Evolutionary conservation across 2,329 filamentous ascomycete species (phyloP).

Genomic region (Stagonosporopsis chrysanthemi): DNA sequence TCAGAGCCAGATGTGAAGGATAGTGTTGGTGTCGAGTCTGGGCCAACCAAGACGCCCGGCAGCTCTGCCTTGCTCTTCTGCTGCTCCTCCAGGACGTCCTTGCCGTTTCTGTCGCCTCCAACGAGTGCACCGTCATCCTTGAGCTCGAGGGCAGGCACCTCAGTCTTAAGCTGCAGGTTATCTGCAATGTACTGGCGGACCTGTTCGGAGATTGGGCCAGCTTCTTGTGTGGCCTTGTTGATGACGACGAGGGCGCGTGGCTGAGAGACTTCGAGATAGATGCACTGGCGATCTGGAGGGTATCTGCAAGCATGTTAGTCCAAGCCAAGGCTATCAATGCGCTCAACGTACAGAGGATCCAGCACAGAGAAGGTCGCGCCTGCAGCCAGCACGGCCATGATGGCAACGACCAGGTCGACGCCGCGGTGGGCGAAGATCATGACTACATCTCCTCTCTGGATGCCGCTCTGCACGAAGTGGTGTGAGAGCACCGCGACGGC

Average conservation of each 20-base stretch:
- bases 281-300: constrained; percentile 79
- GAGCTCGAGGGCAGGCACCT: constrained; percentile 77
- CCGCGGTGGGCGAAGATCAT: constrained; percentile 89
- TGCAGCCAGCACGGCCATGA: constrained; percentile 75
- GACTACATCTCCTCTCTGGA: constrained; percentile 83
- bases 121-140: constrained; percentile 72
- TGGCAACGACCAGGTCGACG: constrained; percentile 77
- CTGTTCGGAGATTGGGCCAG: constrained; percentile 66
- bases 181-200: constrained; percentile 74
- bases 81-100: constrained; percentile 70
- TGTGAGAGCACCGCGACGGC: constrained; percentile 82
- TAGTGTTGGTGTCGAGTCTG: constrained; percentile 81
- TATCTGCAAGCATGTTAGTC: constrained; percentile 61
- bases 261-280: constrained; percentile 81
- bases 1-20: constrained; percentile 71
- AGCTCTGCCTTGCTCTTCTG: constrained; percentile 61
- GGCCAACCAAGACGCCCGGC: constrained; percentile 80
- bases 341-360: constrained; percentile 71
- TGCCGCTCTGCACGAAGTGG: constrained; percentile 76
- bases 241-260: constrained; percentile 78
- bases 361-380: constrained; percentile 70
- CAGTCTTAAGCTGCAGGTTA: constrained; percentile 74
- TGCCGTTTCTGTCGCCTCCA: constrained; percentile 72
- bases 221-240: constrained; percentile 72
- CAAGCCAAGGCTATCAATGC: background rate